Conservation (phyloP, 148 eudicot species). For the Cornus florida region DNA sequence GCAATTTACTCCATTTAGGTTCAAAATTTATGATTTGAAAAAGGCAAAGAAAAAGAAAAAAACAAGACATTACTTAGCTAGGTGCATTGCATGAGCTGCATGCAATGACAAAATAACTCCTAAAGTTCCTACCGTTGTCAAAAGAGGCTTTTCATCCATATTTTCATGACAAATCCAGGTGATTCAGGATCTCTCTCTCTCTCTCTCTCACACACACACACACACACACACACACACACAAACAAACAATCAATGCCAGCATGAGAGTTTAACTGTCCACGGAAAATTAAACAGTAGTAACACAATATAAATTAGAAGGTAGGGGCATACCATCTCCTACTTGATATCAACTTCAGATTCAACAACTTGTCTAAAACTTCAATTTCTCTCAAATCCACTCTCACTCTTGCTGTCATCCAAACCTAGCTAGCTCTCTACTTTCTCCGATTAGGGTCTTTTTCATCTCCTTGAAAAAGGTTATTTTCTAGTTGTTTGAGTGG, state of each 20-base stretch:
- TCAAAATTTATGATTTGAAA: background rate
- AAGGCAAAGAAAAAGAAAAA: background rate
- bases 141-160: background rate
- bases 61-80: background rate
- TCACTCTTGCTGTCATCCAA: background rate
- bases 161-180: background rate
- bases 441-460: background rate
- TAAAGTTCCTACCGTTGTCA: background rate
- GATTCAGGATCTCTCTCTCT: background rate
- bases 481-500: background rate
- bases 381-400: background rate
- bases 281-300: background rate
- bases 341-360: background rate
- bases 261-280: background rate
- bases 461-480: background rate
- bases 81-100: background rate
- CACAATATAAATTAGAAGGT: too few relatives aligned
- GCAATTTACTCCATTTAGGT: background rate
- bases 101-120: background rate
- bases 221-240: background rate
- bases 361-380: background rate
- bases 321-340: too few relatives aligned
- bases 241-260: too few relatives aligned
- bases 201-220: background rate
- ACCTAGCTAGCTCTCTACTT: background rate